Conservation (phyloP, 306 rosid species). For the Calophaca sinica region DNA sequence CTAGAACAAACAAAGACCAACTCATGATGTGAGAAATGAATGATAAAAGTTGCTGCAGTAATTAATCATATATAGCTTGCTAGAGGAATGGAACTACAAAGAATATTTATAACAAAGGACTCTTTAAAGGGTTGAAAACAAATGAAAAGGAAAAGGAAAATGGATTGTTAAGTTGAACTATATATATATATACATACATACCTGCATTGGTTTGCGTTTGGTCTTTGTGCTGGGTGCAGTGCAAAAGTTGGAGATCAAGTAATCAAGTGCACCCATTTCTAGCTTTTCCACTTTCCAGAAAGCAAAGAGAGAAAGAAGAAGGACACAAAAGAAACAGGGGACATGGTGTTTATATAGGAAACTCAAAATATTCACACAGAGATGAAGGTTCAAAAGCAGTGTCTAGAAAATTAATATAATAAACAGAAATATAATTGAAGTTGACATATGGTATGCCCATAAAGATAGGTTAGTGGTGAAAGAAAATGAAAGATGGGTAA, state of each 20-base stretch:
- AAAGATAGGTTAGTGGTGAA: slow-evolving; percentile 48
- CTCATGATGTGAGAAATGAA: slow-evolving; percentile 2
- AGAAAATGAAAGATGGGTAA: slow-evolving; percentile 42
- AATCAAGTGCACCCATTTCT: slow-evolving; percentile 87
- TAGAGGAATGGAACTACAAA: background rate
- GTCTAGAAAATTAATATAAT: slow-evolving; percentile 45
- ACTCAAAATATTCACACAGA: slow-evolving; percentile 38
- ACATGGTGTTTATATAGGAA: slow-evolving; percentile 51
- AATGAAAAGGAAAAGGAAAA: slow-evolving; percentile 4
- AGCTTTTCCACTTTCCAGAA: slow-evolving; percentile 6
- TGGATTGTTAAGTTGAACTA: background rate
- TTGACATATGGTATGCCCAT: slow-evolving; percentile 40
- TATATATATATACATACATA: slow-evolving; percentile 9
- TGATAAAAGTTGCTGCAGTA: background rate
- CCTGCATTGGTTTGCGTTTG: slow-evolving; percentile 90
- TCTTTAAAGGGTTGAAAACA: background rate
- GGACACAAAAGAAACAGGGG: slow-evolving; percentile 30
- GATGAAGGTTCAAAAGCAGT: slow-evolving; percentile 35
- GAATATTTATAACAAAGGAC: background rate
- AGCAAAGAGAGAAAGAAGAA: slow-evolving; percentile 43
- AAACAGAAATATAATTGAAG: slow-evolving; percentile 34
- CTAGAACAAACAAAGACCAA: slow-evolving; percentile 47
- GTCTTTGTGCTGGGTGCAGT: slow-evolving; percentile 55
- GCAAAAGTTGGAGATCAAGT: slow-evolving; percentile 72
- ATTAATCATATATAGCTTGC: background rate